Base-by-base conservation (phyloP, 2,329 filamentous ascomycete genomes). In the Proliferodiscus dingleyae region DNA sequence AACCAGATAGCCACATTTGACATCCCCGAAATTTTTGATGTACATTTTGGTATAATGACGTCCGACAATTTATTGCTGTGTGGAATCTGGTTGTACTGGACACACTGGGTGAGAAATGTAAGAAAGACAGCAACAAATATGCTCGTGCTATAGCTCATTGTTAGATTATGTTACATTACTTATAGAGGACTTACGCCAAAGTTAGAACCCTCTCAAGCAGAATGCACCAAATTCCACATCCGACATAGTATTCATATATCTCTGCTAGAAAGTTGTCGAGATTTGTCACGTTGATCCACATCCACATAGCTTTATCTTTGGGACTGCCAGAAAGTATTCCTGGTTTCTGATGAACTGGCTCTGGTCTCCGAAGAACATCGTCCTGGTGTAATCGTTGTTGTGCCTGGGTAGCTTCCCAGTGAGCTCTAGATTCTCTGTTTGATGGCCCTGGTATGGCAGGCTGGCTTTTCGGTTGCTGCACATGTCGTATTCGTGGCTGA, bases 241-340 rank as follows among this genome's bases (percentile, higher is more conserved):
- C 78, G 30, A 74, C 66, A 57, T 80, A 87, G 65, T 87, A 87
- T 37, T 75, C 69, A 61, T 87, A 88, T 6, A 86, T 80, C 36
- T 85, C 78, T 44, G 73, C 72, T 50, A 88, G 69, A 59, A 87
- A 87, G 42, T 77, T 78, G 60, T 88, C 84, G 45, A 88, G 63
- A 56, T 87, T 84, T 45, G 77, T 74, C 30, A 86, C 81, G 57
- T 87, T 87, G 15, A 81, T 79, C 80, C 83, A 88, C 50, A 79
- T 73, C 79, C 82, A 87, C 71, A 87, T 74, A 16, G 84, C 84
- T 58, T 78, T 81, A 55, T 84, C 79, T 64, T 77, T 77, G 1
- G 81, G 78, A 57, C 80, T 77, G 22, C 73, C 69, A 42, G 69
- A 47, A 16, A 61, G 69, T 41, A 73, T 66, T 9, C 71, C 72